Evolutionary conservation across 345 rosid genomes (phyloP).

Genomic region (Xanthoceras sorbifolium): DNA sequence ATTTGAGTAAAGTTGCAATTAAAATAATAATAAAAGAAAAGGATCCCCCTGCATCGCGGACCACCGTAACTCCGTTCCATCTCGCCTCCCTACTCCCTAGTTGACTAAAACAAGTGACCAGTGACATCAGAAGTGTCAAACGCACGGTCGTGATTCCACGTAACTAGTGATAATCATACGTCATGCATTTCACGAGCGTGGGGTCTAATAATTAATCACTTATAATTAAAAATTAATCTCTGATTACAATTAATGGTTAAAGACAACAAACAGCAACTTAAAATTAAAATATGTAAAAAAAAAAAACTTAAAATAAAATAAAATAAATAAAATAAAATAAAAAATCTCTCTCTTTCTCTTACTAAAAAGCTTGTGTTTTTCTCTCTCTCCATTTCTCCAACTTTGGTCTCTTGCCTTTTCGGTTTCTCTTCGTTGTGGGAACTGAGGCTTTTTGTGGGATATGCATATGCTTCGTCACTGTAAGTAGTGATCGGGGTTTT

Average conservation of each 20-base stretch:
- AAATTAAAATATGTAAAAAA: background rate
- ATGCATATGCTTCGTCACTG: slow-evolving; percentile 24
- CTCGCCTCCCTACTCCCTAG: background rate
- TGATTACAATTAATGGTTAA: slow-evolving; percentile 6
- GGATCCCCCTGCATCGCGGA: background rate
- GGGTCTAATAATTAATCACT: slow-evolving; percentile 1
- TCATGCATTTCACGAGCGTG: slow-evolving; percentile 10
- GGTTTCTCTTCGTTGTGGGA: slow-evolving; percentile 38
- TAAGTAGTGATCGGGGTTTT: slow-evolving; percentile 40
- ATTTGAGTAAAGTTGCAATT: slow-evolving; percentile 16
- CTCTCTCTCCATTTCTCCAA: slow-evolving; percentile 34
- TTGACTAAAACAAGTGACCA: background rate
- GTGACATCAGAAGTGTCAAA: background rate
- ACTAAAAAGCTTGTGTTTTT: slow-evolving; percentile 12
- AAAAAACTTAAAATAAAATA: background rate
- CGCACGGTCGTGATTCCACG: slow-evolving; percentile 9
- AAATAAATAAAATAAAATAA: background rate
- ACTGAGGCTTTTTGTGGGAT: slow-evolving; percentile 29
- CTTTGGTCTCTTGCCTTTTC: slow-evolving; percentile 33
- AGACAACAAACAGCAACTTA: slow-evolving; percentile 2
- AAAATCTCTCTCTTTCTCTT: background rate
- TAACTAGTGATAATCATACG: background rate
- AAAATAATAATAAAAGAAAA: background rate
- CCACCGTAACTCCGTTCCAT: background rate
- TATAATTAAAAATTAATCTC: background rate